Evolutionary conservation across 1,284 basidiomycete genomes (phyloP).

Genomic region (Heterobasidion parviporum): DNA sequence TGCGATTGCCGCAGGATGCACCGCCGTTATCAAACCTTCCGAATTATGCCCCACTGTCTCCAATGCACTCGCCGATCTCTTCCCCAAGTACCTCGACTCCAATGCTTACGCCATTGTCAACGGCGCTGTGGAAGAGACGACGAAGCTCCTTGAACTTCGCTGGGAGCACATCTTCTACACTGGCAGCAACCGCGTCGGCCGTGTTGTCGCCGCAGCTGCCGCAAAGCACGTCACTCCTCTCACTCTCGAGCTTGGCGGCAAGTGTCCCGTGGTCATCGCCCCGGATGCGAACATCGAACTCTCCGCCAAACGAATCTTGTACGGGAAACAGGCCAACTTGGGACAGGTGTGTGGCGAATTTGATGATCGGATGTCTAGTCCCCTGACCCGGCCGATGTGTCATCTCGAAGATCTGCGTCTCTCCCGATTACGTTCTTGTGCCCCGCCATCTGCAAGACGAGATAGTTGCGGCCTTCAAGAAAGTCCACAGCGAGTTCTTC

Average conservation of each 20-base stretch:
- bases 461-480: slow-evolving; percentile 29
- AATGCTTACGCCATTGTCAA: slow-evolving; percentile 39
- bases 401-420: slow-evolving; percentile 25
- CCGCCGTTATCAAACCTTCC: slow-evolving; percentile 51
- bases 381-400: neutral
- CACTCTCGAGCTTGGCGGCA: slow-evolving; percentile 55
- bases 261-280: slow-evolving; percentile 43
- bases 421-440: slow-evolving; percentile 46
- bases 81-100: slow-evolving; percentile 60
- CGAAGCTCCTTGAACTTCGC: slow-evolving; percentile 41
- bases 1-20: slow-evolving; percentile 55
- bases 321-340: slow-evolving; percentile 37
- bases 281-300: slow-evolving; percentile 22
- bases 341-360: slow-evolving; percentile 24
- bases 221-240: slow-evolving; percentile 58
- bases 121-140: slow-evolving; percentile 45
- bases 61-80: slow-evolving; percentile 44
- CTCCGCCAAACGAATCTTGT: slow-evolving; percentile 28
- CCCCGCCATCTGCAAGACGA: slow-evolving; percentile 29
- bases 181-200: slow-evolving; percentile 44
- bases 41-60: slow-evolving; percentile 48
- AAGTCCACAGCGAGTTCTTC: slow-evolving; percentile 18
- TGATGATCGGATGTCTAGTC: neutral
- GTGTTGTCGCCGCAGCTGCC: slow-evolving; percentile 52
- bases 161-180: slow-evolving; percentile 55